Evolutionary conservation across 768 basidiomycete species (phyloP).

Genomic region (Tricholoma saponaceum): DNA sequence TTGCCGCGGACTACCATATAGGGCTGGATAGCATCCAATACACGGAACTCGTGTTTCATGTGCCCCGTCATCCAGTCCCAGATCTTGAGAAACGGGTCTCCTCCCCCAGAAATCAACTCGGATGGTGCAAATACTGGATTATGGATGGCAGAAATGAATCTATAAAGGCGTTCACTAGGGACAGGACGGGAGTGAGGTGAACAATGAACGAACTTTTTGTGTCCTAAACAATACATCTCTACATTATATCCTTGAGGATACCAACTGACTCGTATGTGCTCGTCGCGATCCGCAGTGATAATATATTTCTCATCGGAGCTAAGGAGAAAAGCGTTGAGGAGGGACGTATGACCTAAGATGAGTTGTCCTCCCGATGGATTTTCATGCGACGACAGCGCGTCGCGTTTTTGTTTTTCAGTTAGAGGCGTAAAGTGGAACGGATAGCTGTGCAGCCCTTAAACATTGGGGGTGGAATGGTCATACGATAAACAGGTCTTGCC

Average conservation of each 20-base stretch:
- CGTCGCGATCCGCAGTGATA: slow-evolving; percentile 90
- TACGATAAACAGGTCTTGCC: slow-evolving; percentile 34
- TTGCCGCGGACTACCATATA: slow-evolving; percentile 40
- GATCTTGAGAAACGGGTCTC: slow-evolving; percentile 69
- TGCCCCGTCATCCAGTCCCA: slow-evolving; percentile 78
- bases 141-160: slow-evolving; percentile 82
- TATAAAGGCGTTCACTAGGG: slow-evolving; percentile 22
- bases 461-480: not conserved
- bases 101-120: slow-evolving; percentile 80
- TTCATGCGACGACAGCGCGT: slow-evolving; percentile 54
- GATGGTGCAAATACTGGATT: slow-evolving; percentile 45
- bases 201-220: slow-evolving; percentile 56
- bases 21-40: slow-evolving; percentile 45
- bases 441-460: slow-evolving; percentile 42
- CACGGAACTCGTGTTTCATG: slow-evolving; percentile 45
- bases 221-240: slow-evolving; percentile 84
- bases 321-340: slow-evolving; percentile 71
- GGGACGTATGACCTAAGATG: slow-evolving; percentile 84
- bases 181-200: not conserved
- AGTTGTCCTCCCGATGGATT: slow-evolving; percentile 67
- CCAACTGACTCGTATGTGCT: slow-evolving; percentile 90
- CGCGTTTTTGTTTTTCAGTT: slow-evolving; percentile 29
- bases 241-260: slow-evolving; percentile 84
- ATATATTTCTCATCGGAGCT: slow-evolving; percentile 67
- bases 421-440: slow-evolving; percentile 42